phyloP scores from a whole-genome alignment of 495 filamentous ascomycete species.

The Letharia columbiana region DNA sequence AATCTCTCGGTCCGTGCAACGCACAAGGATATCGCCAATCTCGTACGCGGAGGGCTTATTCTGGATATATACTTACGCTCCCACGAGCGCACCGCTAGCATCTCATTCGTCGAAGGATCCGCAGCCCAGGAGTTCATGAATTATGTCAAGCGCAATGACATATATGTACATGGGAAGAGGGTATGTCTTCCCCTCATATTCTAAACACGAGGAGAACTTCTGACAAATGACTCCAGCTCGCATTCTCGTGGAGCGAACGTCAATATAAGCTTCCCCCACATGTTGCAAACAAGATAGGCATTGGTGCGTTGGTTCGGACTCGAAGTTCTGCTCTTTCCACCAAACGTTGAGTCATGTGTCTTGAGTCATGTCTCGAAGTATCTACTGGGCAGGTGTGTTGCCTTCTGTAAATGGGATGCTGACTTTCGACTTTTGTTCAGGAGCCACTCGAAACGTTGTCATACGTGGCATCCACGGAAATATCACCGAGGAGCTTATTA shows the following conservation, averaged over 20 bases:
- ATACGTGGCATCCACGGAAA: conserved; percentile 48
- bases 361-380: neutral
- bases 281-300: conserved; percentile 55
- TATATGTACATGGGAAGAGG: conserved; percentile 61
- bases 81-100: conserved; percentile 52
- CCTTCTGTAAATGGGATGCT: neutral
- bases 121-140: conserved; percentile 56
- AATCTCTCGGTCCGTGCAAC: conserved; percentile 57
- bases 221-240: conserved; percentile 43
- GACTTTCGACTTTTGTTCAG: conserved; percentile 23
- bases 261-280: conserved; percentile 63
- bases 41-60: conserved; percentile 60
- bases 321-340: neutral
- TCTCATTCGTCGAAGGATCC: conserved; percentile 62
- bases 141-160: conserved; percentile 54
- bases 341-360: neutral
- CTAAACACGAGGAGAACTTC: conserved; percentile 16
- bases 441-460: conserved; percentile 72
- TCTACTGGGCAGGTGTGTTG: neutral
- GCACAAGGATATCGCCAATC: conserved; percentile 57
- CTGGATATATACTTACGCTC: conserved; percentile 58
- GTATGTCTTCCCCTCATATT: conserved; percentile 38
- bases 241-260: conserved; percentile 62
- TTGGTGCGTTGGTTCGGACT: conserved; percentile 6
- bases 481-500: conserved; percentile 56